These are phyloP conservation scores for Calonectria honghensis DNA, from an alignment of 2,329 filamentous ascomycete species.

Conservation along the genomic window DNA sequence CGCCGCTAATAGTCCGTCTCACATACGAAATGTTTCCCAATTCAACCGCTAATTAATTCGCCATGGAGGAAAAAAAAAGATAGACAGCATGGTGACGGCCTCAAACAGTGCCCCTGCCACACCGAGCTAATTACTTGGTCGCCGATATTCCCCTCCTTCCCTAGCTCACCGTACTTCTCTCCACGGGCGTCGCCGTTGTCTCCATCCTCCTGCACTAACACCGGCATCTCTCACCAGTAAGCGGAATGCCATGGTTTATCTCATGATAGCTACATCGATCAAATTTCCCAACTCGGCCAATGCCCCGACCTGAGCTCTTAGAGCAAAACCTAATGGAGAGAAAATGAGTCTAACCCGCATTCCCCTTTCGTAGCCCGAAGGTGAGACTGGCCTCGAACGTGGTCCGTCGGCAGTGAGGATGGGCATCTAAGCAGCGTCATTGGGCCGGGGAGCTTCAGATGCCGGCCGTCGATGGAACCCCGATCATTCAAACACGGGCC, in stretches of 20 bases:
- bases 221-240: slow-evolving; percentile 6
- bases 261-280: background rate
- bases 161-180: background rate
- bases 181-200: slow-evolving; percentile 17
- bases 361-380: background rate
- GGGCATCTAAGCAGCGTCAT: slow-evolving; percentile 1
- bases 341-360: background rate
- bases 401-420: background rate
- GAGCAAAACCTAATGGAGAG: slow-evolving; percentile 7
- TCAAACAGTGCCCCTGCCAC: slow-evolving; percentile 9
- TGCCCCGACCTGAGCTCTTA: slow-evolving; percentile 18
- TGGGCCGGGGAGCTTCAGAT: slow-evolving; percentile 29
- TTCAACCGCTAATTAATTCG: background rate
- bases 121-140: slow-evolving; percentile 2
- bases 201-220: slow-evolving; percentile 19
- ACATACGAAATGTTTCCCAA: slow-evolving; percentile 11
- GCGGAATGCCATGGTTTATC: background rate
- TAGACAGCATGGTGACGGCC: background rate
- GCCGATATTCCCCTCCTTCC: slow-evolving; percentile 8
- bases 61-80: background rate
- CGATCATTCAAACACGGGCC: slow-evolving; percentile 43
- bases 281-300: slow-evolving; percentile 12
- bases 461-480: slow-evolving; percentile 23
- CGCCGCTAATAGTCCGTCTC: slow-evolving; percentile 7
- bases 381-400: background rate